phyloP scores from a whole-genome alignment of 179 eudicot genomes.

The Spinacia oleracea region DNA sequence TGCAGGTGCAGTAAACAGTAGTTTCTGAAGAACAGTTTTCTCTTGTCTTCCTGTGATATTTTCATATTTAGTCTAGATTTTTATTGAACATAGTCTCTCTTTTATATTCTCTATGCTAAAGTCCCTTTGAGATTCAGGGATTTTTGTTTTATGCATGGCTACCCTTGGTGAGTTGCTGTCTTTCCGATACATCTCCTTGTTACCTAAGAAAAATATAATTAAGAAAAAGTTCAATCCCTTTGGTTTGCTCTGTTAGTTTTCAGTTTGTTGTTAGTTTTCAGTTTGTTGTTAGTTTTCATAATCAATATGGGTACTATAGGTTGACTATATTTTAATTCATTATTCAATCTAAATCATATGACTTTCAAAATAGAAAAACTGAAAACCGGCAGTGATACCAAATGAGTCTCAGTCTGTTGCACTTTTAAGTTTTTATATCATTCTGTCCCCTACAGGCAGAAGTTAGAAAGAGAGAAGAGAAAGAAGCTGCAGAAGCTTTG shows the following conservation, averaged over 20 bases:
- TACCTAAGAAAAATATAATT: neutral
- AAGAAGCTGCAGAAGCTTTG: slow-evolving; percentile 95
- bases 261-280: too few species aligned
- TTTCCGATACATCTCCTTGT: neutral
- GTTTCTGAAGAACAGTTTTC: neutral
- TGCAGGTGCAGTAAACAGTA: neutral
- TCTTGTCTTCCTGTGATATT: neutral
- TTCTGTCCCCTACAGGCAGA: slow-evolving; percentile 61
- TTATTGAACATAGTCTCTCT: neutral
- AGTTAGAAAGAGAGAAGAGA: slow-evolving; percentile 86
- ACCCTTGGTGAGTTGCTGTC: too few species aligned
- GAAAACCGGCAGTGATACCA: too few species aligned
- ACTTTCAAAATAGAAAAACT: too few species aligned
- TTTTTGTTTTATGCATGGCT: neutral
- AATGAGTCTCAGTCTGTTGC: neutral
- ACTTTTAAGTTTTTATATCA: neutral
- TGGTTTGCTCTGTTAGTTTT: too few species aligned
- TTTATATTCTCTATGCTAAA: neutral
- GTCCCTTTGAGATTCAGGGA: neutral
- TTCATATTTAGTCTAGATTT: neutral
- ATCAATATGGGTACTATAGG: too few species aligned
- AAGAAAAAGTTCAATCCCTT: neutral
- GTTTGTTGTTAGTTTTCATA: too few species aligned
- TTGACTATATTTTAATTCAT: too few species aligned
- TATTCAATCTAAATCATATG: too few species aligned